Base-by-base conservation (phyloP, 2,329 filamentous ascomycete genomes). In the Calonectria multiphialidica region DNA sequence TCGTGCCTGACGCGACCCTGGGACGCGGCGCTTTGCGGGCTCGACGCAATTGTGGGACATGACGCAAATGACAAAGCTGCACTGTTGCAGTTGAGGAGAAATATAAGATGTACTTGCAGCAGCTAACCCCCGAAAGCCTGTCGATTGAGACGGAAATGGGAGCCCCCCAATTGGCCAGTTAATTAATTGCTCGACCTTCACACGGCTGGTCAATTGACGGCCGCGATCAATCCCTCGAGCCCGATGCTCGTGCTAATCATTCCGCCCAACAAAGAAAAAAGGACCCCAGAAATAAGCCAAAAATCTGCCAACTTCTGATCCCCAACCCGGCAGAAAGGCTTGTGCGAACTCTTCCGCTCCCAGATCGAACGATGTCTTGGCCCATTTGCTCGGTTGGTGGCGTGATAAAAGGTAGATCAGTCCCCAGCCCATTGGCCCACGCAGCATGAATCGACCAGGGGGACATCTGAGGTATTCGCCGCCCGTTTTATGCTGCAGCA, bases 241-340 rank as follows among this genome's bases (percentile, higher is more conserved):
- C 40, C 15, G 40, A 62, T 44, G n/a, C 15, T 62, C 57, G 35
- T 23, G 50, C n/a, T 28, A 23, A 57, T 35, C 30, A 7, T 16
- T 21, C 37, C 30, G 57, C 57, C 40, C 57, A 62, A 62, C 57
- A 62, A 62, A 62, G 57, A 30, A 42, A n/a, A 28, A 62, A 6
- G 23, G 40, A 9, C 57, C 40, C 57, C 40, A 33, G 18, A 33
- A 53, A 53, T 18, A 16, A 16, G 15, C 49, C 16, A n/a, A 30
- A 42, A 21, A 33, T 21, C 25, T 33, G 25, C 9, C 40, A 28
- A 23, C 18, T 62, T 61, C 33, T 9, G 21, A 62, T 62, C 57
- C 57, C 53, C 66, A 68, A 68, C 40, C 66, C 66, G 33, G 25
- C 53, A 16, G n/a, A 61, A 68, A 23, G 59, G 53, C 66, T 44